Percentiles rank a stretch among this genome's conserved stretches.
phyloP scores from a whole-genome alignment of 768 basidiomycete genomes.

The Mrakia frigida region DNA sequence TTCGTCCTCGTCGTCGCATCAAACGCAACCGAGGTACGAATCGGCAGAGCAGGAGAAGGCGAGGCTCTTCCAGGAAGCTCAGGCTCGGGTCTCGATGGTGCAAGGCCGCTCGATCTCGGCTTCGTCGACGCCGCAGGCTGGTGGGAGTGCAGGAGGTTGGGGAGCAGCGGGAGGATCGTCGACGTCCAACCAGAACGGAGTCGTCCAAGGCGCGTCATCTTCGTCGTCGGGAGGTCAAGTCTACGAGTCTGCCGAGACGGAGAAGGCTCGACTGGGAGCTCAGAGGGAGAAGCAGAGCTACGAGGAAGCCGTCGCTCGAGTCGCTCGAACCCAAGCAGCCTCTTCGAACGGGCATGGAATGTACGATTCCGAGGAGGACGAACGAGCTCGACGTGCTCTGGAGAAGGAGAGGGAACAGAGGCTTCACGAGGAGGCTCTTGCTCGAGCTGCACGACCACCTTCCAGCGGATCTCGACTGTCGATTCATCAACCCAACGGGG shows the following conservation, averaged over 20 bases:
- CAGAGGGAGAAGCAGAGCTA: conserved; percentile 6
- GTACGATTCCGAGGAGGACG: neutral
- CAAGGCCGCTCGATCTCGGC: neutral
- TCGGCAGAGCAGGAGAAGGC: conserved; percentile 25
- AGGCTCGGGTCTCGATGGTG: neutral
- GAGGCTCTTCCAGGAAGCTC: conserved; percentile 16
- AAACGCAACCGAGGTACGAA: neutral
- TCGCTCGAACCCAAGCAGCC: conserved; percentile 4
- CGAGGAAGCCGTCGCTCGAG: neutral
- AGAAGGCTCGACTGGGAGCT: conserved; percentile 10
- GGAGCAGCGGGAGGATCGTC: neutral
- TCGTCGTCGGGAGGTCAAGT: neutral
- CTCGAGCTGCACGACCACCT: neutral
- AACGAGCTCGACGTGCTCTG: neutral
- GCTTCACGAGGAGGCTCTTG: neutral
- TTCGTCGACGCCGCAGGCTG: neutral
- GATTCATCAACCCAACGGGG: neutral
- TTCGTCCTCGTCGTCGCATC: too few species aligned
- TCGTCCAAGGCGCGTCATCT: neutral
- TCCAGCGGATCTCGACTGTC: neutral
- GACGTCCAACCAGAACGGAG: neutral
- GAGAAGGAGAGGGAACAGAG: neutral
- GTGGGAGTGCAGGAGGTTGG: neutral
- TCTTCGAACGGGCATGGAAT: neutral
- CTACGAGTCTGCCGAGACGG: neutral